Evolutionary conservation across 1,139 yeast genomes (phyloP).

Genomic region (Debaryomycetaceae sp.): DNA sequence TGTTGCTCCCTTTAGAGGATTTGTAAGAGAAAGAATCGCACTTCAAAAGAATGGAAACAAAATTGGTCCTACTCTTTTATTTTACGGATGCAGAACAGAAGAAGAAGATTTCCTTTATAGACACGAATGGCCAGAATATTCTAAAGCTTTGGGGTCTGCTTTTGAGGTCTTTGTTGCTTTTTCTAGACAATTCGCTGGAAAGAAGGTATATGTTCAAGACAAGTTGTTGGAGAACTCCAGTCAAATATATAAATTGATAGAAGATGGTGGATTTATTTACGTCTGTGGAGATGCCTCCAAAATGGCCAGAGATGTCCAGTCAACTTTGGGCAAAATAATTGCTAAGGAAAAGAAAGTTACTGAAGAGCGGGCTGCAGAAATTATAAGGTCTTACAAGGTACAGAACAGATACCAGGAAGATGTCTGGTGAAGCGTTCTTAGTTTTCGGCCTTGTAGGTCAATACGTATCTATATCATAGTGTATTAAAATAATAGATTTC

Average conservation of each 20-base stretch:
- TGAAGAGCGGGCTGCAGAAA: constrained; percentile 68
- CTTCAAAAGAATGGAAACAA: constrained; percentile 43
- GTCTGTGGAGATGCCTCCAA: constrained; percentile 96
- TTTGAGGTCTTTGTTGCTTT: constrained; percentile 81
- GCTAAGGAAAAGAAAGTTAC: constrained; percentile 56
- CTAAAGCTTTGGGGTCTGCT: constrained; percentile 58
- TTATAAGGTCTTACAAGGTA: constrained; percentile 75
- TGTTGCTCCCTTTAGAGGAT: constrained; percentile 96
- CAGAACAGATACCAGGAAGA: constrained; percentile 95
- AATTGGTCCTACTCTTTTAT: constrained; percentile 72
- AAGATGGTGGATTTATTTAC: constrained; percentile 80
- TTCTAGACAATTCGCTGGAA: constrained; percentile 62
- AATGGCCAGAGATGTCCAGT: constrained; percentile 97
- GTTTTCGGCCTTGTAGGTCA: neutral
- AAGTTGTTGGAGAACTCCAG: constrained; percentile 57
- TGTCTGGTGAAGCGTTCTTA: constrained; percentile 65
- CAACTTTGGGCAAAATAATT: constrained; percentile 62
- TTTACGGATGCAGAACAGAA: constrained; percentile 81
- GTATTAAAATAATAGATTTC: neutral
- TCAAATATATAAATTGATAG: constrained; percentile 55
- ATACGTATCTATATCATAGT: neutral
- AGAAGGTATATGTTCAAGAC: constrained; percentile 88
- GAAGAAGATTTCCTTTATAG: constrained; percentile 76
- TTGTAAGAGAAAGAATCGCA: constrained; percentile 72
- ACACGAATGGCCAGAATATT: constrained; percentile 80